Evolutionary conservation across 768 basidiomycete species (phyloP), one percentile per base, ranked within the genome.

Genomic region (Agrocybe pediades): DNA sequence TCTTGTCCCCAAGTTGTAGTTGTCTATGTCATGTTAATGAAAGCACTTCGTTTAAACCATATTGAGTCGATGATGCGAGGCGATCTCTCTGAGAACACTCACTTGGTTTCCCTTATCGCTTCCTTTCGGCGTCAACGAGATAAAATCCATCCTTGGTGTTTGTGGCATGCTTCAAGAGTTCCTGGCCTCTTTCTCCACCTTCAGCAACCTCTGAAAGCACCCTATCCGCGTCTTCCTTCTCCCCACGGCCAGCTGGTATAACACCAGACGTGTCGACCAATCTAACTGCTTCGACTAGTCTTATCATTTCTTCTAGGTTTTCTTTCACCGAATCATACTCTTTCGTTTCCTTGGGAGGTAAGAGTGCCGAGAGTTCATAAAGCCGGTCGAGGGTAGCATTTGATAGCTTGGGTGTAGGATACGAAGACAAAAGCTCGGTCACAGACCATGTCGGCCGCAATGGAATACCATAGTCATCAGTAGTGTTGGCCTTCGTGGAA

Each of bases 281-380:
- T 67, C 82, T 88, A 48, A 92, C 90, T 2, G 91, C 91, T 63
- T 93, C 90, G 13, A 94, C 91, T 9, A 94, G 75, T 56, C 77
- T 81, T 51, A 92, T 74, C 46, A 94, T 79, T 49, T 86, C 85
- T 58, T 87, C 86, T 56, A 94, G 68, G 56, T 89, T 84, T 39
- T 60, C 55, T 55, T 82, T 86, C 40, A 88, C 70, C 17, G 67
- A 65, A 2, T 65, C 61, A 57, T 86, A 79, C 53, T 84, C 80
- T 5, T 66, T 62, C 0, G 88, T 82, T 54, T 82, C 74, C 43
- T 73, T 65, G 1, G 90, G 92, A 1, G 89, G 83, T 23, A 79
- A 65, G 41, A 94, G 77, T 27, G 92, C 91, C 44, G 91, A 85
- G 42, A 91, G 78, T 33, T 84, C 72, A 62, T 93, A 85, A 3